Evolutionary conservation across 768 basidiomycete species (phyloP), one percentile per base, ranked within the genome.

Genomic region (Chalciporus piperatus): DNA sequence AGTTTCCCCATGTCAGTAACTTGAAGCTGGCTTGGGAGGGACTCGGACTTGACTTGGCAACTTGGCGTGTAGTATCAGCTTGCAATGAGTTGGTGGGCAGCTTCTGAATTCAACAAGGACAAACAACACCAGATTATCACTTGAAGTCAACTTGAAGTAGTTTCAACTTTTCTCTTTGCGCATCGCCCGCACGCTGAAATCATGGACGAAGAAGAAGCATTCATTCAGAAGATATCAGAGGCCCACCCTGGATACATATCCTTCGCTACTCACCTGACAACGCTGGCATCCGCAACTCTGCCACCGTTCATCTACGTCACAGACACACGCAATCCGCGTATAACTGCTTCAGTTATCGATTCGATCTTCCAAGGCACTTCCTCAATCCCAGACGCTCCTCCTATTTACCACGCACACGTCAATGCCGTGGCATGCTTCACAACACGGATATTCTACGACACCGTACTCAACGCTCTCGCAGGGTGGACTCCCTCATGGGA

Each of bases 251-350:
- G 67, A 3, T 64, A 70, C 44, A 9, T 30, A 17, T 52, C 54
- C 13, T 63, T 69, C 12, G 51, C 57, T 22, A n/a, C 46, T 9
- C 67, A 69, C 27, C 45, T 70, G 49, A 50, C 52, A 3, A 23
- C 66, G 8, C 62, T 76, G 4, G 62, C 75, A 3, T 64, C 64
- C 3, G 57, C 69, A 1, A 65, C 51, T 40, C 77, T 84, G 8
- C 84, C 85, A 2, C 76, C 83, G 1, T 90, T 88, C 67, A 76
- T 90, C 54, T 87, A 81, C 63, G 62, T 90, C 38, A 79, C 83
- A 47, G 85, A 89, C 64, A 67, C 81, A 0, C 70, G 70, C 47
- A 75, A 81, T 6, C 64, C 77, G 6, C 72, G 75, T 35, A 66
- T 77, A 23, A 80, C 82, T 0, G 58, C 74, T 22, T 63, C 65